Evolutionary conservation across 148 eudicot species (phyloP).

Genomic region (Mesembryanthemum crystallinum): DNA sequence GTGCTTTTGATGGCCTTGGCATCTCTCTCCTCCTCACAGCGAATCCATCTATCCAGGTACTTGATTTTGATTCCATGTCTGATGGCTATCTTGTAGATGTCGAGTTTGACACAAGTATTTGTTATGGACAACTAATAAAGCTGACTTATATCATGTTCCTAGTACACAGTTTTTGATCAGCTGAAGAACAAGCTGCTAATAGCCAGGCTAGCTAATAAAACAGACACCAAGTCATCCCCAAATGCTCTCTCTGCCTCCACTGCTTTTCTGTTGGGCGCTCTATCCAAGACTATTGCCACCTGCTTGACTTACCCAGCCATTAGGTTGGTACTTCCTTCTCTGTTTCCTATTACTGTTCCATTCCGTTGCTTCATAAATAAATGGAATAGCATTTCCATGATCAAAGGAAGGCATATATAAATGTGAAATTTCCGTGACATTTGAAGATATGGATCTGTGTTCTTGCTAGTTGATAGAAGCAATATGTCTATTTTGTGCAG

Average conservation of each 20-base stretch:
- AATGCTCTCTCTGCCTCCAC: conserved; percentile 77
- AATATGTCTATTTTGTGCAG: conserved; percentile 30
- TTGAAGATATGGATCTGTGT: background rate
- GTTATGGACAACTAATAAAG: background rate
- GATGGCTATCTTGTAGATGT: background rate
- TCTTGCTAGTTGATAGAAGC: background rate
- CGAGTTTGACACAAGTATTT: background rate
- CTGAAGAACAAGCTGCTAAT: conserved; percentile 61
- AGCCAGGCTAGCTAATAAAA: conserved; percentile 31
- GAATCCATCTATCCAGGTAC: conserved; percentile 95
- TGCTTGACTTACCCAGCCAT: conserved; percentile 89
- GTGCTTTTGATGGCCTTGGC: conserved; percentile 87
- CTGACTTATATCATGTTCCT: conserved; percentile 14
- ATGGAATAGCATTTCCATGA: background rate
- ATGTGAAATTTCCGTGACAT: background rate
- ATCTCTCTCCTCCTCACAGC: conserved; percentile 85
- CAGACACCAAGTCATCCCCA: conserved; percentile 43
- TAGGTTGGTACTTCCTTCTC: conserved; percentile 45
- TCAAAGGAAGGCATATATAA: background rate
- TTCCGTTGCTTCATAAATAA: background rate
- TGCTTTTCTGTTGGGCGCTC: conserved; percentile 85
- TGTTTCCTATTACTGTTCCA: background rate
- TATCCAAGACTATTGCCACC: conserved; percentile 86
- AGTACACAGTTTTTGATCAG: conserved; percentile 97
- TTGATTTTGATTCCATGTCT: conserved; percentile 1